Percentiles rank a stretch among this genome's conserved stretches.
Evolutionary conservation across 2,329 filamentous ascomycete species (phyloP).

Genomic region (Chaetomium sp.): DNA sequence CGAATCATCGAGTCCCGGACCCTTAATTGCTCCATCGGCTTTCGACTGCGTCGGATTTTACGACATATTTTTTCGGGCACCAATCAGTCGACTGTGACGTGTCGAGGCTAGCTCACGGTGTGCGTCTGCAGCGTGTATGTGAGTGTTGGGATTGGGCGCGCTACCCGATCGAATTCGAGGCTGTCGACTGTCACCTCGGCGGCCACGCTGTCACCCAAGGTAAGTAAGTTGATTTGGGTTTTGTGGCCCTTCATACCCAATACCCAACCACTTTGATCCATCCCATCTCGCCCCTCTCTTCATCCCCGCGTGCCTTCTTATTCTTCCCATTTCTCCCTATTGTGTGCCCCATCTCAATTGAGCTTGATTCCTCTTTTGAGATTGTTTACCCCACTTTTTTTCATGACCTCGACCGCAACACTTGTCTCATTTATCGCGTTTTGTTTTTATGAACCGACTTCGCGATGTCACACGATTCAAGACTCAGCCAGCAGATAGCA

Average conservation of each 20-base stretch:
- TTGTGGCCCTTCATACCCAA: background rate
- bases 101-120: slow-evolving; percentile 2
- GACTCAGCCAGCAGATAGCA: background rate
- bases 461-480: background rate
- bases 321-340: too few relatives aligned
- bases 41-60: too few relatives aligned
- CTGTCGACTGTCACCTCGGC: background rate
- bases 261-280: background rate
- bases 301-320: background rate
- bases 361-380: too few relatives aligned
- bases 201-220: slow-evolving; percentile 15
- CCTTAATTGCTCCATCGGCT: background rate
- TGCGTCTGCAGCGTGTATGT: background rate
- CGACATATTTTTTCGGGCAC: background rate
- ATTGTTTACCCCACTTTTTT: too few relatives aligned
- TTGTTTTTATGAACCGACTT: background rate
- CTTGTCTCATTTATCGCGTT: background rate
- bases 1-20: background rate
- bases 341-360: too few relatives aligned
- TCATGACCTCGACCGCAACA: background rate
- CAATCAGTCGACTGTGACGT: slow-evolving; percentile 5
- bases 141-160: background rate
- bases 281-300: background rate
- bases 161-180: background rate
- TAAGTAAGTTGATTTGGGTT: background rate